Evolutionary conservation across 345 rosid genomes (phyloP).

Genomic region (Toxicodendron radicans): DNA sequence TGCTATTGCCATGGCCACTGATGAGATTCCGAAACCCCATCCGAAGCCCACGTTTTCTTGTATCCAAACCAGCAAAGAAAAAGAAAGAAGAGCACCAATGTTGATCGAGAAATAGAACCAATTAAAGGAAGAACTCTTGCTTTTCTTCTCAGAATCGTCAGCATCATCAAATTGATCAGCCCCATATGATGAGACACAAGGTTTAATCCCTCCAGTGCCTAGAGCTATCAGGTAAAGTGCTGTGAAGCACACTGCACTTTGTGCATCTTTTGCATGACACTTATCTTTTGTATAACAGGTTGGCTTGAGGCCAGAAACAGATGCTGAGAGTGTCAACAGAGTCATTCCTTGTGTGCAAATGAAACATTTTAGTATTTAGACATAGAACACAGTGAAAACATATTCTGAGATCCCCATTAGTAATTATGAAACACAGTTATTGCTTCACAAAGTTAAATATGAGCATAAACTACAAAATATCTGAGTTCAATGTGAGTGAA

Average conservation of each 20-base stretch:
- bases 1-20: slow-evolving; percentile 65
- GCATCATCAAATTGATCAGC: slow-evolving; percentile 80
- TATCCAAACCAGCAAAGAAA: slow-evolving; percentile 68
- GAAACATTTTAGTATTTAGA: neutral
- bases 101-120: slow-evolving; percentile 78
- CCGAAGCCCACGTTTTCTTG: slow-evolving; percentile 75
- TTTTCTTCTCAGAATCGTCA: slow-evolving; percentile 53
- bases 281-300: slow-evolving; percentile 32
- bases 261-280: slow-evolving; percentile 41
- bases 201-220: slow-evolving; percentile 74
- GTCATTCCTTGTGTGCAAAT: slow-evolving; percentile 53
- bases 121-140: slow-evolving; percentile 69
- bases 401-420: no score
- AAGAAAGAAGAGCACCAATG: slow-evolving; percentile 64
- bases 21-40: slow-evolving; percentile 70
- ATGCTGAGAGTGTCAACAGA: slow-evolving; percentile 57
- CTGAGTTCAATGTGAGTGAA: neutral
- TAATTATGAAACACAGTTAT: no score
- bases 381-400: no score
- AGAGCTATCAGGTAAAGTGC: slow-evolving; percentile 70
- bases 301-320: slow-evolving; percentile 55
- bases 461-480: neutral
- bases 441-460: neutral
- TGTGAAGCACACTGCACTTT: slow-evolving; percentile 40
- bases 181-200: slow-evolving; percentile 76